Base-by-base conservation (phyloP, 257 asterid genomes). In the Solanum lycopersicoides region DNA sequence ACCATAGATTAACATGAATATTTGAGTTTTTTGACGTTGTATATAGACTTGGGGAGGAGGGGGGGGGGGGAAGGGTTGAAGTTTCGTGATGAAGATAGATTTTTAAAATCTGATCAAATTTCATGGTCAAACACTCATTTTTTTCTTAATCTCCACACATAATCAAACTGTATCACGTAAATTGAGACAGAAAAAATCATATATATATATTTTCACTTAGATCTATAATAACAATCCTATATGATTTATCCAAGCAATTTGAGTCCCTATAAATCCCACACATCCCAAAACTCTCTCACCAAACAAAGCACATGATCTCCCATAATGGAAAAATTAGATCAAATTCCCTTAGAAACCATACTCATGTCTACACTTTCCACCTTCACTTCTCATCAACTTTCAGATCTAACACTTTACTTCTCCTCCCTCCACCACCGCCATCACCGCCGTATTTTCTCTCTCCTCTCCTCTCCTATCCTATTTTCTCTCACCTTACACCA, bases 401-500 rank as follows among this genome's bases (percentile, higher is more conserved):
- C 96, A 12, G 93, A 88, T 53, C 96, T 96, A 71, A 89, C 92
- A 86, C 88, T 75, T 89, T 89, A 95, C 90, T 68, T 95, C 92
- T 91, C 99, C 92, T 73, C 94, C 93, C 83, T 91, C 91, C 89
- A 86, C 94, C 95, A 85, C 93, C 91, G 89, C 89, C 95, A 88
- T 89, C 94, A 86, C 92, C 90, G 92, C 92, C 98, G 98, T 41
- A 92, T 94, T 88, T 83, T 90, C 88, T 34, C 94, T 23, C 90
- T 96, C 89, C 94, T 96, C 90, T 92, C 97, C 84, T 90, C 96
- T 86, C 98, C 98, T 6, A 56, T 90, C 41, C 90, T 92, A 87
- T 96, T 95, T 91, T 87, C 92, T 89, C 93, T 96, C 93, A 90
- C 98, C 25, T 93, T 96, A 92, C 97, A 91, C 91, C 93, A 90